Evolutionary conservation across 345 rosid genomes (phyloP).

Genomic region (Mallotus nudiflorus): DNA sequence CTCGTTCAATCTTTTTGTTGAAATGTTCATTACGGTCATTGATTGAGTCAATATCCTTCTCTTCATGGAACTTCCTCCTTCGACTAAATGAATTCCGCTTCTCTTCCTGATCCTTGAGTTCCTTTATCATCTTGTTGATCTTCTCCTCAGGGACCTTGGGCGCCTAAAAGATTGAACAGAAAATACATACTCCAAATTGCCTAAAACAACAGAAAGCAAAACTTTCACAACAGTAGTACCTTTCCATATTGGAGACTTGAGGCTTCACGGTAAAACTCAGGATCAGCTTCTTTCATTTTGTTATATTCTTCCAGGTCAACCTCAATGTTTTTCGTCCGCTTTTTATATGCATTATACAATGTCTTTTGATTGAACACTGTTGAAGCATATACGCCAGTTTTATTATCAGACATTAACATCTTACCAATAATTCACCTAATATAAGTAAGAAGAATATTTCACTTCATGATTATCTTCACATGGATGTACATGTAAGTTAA

Average conservation of each 20-base stretch:
- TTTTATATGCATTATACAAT: conserved; percentile 83
- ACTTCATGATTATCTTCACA: not conserved
- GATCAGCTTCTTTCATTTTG: conserved; percentile 96
- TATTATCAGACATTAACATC: not conserved
- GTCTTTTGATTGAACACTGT: conserved; percentile 91
- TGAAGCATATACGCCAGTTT: conserved; percentile 17
- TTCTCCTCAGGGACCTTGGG: conserved; percentile 76
- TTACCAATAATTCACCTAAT: not conserved
- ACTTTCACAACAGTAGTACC: conserved; percentile 39
- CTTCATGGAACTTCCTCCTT: conserved; percentile 86
- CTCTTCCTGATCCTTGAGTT: conserved; percentile 71
- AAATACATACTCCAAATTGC: not conserved
- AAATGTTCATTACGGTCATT: conserved; percentile 98
- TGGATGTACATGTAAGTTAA: too few species aligned
- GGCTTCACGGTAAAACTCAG: conserved; percentile 95
- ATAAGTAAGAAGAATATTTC: not conserved
- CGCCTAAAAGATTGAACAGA: conserved; percentile 46
- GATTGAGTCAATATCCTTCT: conserved; percentile 95
- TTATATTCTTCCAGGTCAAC: conserved; percentile 82
- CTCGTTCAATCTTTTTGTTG: conserved; percentile 97
- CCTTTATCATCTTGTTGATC: conserved; percentile 85
- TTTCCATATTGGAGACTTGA: conserved; percentile 90
- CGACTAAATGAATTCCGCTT: conserved; percentile 81
- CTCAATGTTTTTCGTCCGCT: conserved; percentile 70
- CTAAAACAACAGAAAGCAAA: not conserved